Evolutionary conservation across 176 grass and related monocot species (phyloP), one percentile per base, ranked within the genome.

Genomic region (Triticum turgidum): DNA sequence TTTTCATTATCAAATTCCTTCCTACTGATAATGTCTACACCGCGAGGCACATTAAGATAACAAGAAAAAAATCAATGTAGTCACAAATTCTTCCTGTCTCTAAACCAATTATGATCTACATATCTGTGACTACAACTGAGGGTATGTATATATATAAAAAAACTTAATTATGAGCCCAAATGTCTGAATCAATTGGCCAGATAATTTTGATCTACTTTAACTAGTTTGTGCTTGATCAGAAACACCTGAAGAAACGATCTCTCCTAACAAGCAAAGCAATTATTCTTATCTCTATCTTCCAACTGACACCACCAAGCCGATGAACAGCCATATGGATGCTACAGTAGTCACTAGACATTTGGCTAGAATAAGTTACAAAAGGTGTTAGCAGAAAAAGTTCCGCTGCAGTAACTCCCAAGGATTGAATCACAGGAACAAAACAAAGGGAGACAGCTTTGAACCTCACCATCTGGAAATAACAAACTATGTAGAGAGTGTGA

Each of bases 351-450:
- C n/a, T 24, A 39, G 11, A 6, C 21, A 37, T 39, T 21, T 21
- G 21, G 22, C 11, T 39, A 74, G 13, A 62, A 79, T 38, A 79
- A 38, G 21, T 5, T 62, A 35, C 34, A 39, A 17, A 35, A 79
- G 69, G 37, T 42, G 20, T 62, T 38, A 79, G 58, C 18, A 79
- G 54, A 6, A 61, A 3, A 39, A 14, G 10, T 22, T 61, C 32
- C 6, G 18, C 7, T 39, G 52, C 32, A 78, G 76, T 6, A 78
- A 61, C 24, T 51, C 73, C 44, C 6, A 76, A 76, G 12, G 12
- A 52, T 51, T 44, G 54, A 25, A 47, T 22, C 27, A 20, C 54
- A 80, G 10, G 12, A 73, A 80, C 41, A 87, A 74, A 73, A 87
- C 12, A 11, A 15, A 72, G 52, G 17, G 20, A 64, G 63, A 22